Base-by-base conservation (phyloP, 2,329 filamentous ascomycete species). In the Fusarium redolens region DNA sequence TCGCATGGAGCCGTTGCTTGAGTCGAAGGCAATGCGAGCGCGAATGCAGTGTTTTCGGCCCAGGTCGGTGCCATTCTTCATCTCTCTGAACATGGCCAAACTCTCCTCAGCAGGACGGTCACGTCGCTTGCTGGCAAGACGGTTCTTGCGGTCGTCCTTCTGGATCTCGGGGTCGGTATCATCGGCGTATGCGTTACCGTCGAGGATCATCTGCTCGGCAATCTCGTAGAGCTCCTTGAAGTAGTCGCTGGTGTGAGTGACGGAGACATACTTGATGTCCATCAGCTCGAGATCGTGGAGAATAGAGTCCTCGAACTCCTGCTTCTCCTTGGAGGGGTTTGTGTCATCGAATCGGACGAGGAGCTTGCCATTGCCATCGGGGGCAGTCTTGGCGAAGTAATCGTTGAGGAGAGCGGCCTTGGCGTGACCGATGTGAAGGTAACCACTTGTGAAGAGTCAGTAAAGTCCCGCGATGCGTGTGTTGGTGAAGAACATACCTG, bases 341-440 rank as follows among this genome's bases (percentile, higher is more conserved):
- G 96, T 99, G 80, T 99, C 96, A 81, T 99, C 96, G 79, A 99
- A 96, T 68, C 96, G 93, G 55, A 98, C 90, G 67, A 97, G 91
- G 77, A 99, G 87, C 78, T 92, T 97, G 78, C 96, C 96, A 68
- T 92, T 96, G 78, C 96, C 96, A 68, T 96, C 92, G 86, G 97
- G 97, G 77, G 94, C 93, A 81, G 95, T 92, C 82, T 98, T 95
- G 48, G 95, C 96, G 77, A 98, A 98, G 87, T 97, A 98, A 82
- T 98, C 95, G 85, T 96, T 97, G 64, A 98, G 90, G 61, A 97
- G 88, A 10, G 95, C 95, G 35, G 95, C 95, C 85, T 98, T 98
- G 76, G 95, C 94, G 85, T 98, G 96, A 60, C 96, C 96, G 73
- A 98, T 97, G 84, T 98, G 96, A 48, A 98, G 90, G 81, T 97